These are phyloP conservation scores for Penicillium rolfsii DNA, from an alignment of 2,329 filamentous ascomycete genomes.

Conservation along the genomic window DNA sequence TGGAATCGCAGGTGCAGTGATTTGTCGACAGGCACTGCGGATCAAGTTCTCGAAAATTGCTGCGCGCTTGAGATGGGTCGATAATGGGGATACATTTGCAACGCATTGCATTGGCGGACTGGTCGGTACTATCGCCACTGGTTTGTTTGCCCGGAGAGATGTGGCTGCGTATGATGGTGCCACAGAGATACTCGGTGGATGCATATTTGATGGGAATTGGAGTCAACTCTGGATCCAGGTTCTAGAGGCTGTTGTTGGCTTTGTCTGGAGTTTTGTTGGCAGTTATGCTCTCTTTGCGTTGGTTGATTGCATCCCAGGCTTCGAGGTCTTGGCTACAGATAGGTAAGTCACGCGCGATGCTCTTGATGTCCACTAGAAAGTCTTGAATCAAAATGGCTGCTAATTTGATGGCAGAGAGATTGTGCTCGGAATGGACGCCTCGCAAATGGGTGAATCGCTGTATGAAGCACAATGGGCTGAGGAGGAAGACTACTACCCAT, in stretches of 20 bases:
- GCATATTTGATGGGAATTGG: conserved; percentile 58
- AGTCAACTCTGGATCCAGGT: conserved; percentile 56
- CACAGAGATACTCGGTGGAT: conserved; percentile 54
- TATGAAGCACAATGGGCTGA: conserved; percentile 1
- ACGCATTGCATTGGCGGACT: conserved; percentile 59
- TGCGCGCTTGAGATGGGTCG: conserved; percentile 55
- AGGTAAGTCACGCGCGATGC: conserved; percentile 47
- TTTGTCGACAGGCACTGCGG: conserved; percentile 56
- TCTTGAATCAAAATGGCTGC: background rate
- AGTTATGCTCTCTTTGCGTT: conserved; percentile 55
- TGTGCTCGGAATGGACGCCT: background rate
- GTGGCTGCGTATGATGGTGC: conserved; percentile 56
- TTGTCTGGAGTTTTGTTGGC: conserved; percentile 55
- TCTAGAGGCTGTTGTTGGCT: conserved; percentile 56
- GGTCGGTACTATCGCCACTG: conserved; percentile 55
- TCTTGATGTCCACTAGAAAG: background rate
- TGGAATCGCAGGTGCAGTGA: conserved; percentile 51
- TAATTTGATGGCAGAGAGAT: conserved; percentile 5
- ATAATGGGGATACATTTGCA: conserved; percentile 60
- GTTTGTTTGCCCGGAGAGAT: conserved; percentile 55
- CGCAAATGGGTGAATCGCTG: conserved; percentile 1
- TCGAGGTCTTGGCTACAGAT: conserved; percentile 57
- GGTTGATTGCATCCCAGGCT: conserved; percentile 57
- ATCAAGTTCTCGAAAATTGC: conserved; percentile 58
- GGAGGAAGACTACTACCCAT: conserved; percentile 1